Conservation (phyloP, 805 yeast genomes). For the Candida sithepensis region DNA sequence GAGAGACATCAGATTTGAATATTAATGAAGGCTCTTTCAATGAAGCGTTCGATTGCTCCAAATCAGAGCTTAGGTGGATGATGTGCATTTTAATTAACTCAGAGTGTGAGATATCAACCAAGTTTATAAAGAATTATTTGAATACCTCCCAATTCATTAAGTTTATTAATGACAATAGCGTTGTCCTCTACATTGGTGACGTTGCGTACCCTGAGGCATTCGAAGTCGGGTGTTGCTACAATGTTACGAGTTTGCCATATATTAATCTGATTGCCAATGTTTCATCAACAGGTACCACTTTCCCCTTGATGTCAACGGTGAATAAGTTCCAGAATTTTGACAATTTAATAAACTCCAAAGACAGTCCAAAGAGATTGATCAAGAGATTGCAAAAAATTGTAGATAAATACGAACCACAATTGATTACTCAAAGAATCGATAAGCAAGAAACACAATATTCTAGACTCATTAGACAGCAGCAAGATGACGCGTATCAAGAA, state of each 20-base stretch:
- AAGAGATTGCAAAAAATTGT: constrained; percentile 39
- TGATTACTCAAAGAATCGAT: constrained; percentile 56
- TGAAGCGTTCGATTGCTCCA: constrained; percentile 37
- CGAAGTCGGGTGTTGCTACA: constrained; percentile 57
- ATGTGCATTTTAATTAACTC: constrained; percentile 51
- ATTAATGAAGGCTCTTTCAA: constrained; percentile 37
- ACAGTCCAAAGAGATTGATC: constrained; percentile 28
- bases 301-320: constrained; percentile 47
- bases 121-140: constrained; percentile 42
- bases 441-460: constrained; percentile 54
- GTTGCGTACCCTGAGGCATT: constrained; percentile 62
- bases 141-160: constrained; percentile 42
- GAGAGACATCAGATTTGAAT: constrained; percentile 25
- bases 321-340: constrained; percentile 38
- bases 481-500: constrained; percentile 62
- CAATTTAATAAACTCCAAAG: constrained; percentile 6
- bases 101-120: constrained; percentile 37
- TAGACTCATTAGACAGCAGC: constrained; percentile 57
- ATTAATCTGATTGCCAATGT: constrained; percentile 52
- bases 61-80: constrained; percentile 44
- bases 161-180: constrained; percentile 37
- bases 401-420: constrained; percentile 58
- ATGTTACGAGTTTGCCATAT: constrained; percentile 53
- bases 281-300: constrained; percentile 45
- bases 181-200: constrained; percentile 63